Base-by-base conservation (phyloP, 305 asterid genomes). In the Plantago coronopus region DNA sequence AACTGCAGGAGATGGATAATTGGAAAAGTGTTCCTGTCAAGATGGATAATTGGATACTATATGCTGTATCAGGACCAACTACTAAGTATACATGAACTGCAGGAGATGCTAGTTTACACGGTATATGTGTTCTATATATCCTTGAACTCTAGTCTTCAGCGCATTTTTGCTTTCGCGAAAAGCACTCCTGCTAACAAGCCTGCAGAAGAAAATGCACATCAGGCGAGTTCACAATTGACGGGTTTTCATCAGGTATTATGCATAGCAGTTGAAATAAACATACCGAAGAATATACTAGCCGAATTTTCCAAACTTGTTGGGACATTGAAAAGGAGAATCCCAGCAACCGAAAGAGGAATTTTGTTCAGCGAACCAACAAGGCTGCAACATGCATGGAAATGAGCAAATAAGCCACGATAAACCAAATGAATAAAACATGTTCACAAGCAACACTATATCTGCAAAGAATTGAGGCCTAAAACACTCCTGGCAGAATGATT, bases 311-410 rank as follows among this genome's bases (percentile, higher is more conserved):
- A 67, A 74, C 89, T 91, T 8, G 95, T 88, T 15, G 95, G 81
- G 50, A 86, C 98, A 6, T 84, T 73, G 80, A 91, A 91, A 11
- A 91, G 88, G 62, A 88, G 72, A 62, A 91, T 91, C 19, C 98
- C 98, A 61, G 93, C 83, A 59, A 91, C 57, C 31, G 98, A 91
- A 62, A 91, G 87, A 54, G 98, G 98, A 65, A 91, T 86, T 83
- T 91, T 91, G 78, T 88, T 91, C 22, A 91, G 69, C 2, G 98
- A 91, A 20, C 98, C 98, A 19, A 91, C 93, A n/a, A 91, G 90
- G 80, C 98, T 91, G 95, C 76, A 66, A 15, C 20, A 8, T 38
- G 18, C 48, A 15, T 6, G 1, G 61, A 60, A 12, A 20, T 48
- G 3, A 54, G 17, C 11, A 18, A 37, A 12, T 16, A 17, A 47